Base-by-base conservation (phyloP, 2,329 filamentous ascomycete species). In the Fusarium metavorans region DNA sequence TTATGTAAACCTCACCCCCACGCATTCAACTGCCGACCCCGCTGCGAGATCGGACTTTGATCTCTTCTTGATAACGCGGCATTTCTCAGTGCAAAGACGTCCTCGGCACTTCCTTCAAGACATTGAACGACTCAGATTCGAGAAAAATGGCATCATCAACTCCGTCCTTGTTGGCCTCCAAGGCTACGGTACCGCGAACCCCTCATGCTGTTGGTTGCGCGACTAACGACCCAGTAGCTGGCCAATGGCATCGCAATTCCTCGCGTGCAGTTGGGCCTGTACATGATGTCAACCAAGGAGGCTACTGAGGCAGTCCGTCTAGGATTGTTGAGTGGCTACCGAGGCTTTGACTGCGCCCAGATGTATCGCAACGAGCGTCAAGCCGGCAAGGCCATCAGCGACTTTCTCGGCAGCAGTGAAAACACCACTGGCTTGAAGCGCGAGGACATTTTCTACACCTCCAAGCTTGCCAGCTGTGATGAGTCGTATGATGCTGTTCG, bases 381-480 rank as follows among this genome's bases (percentile, higher is more conserved):
- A 75, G 90, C 92, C 16, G 94, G 93, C 1, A 84, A 86, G 35
- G 92, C 92, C 10, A 92, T 97, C 71, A 80, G 81, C 4, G 83
- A 86, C 23, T 93, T 89, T 75, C 83, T 94, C 5, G 77, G 82
- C 41, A 83, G 84, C 62, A 83, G 83, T 27, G 82, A 84, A 14
- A 90, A 90, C 72, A 84, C 81, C 0, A 77, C 85, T 0, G 86
- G 84, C 0, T 80, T 95, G 32, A 88, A 86, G 72, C 88, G 94
- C 6, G 88, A 92, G 66, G 91, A 95, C 77, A 85, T 97, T 63
- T 94, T 94, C 82, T 95, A 94, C 81, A 97, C 94, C 0, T 93
- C 92, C 39, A 97, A 97, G 84, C 87, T 97, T 16, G 91, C 90
- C 2, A 90, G 87, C 67, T 94, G 92, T 79, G 84, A 84, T 76